Evolutionary conservation across 371 early-diverging fungal genomes (phyloP), one percentile per base, ranked within the genome.

Genomic region (Mortierella sp.): DNA sequence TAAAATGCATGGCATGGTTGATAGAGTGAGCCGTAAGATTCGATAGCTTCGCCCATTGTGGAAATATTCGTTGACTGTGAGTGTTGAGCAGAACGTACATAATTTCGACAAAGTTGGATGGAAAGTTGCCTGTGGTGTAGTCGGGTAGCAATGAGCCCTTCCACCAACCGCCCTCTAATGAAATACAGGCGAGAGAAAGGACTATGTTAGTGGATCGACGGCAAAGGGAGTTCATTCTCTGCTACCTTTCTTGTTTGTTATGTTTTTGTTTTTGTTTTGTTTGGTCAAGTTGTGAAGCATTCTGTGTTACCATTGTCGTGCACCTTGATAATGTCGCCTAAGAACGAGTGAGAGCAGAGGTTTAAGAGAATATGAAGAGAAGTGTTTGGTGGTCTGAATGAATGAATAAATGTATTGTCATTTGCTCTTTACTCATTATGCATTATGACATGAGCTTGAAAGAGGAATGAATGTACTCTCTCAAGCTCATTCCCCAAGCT

Each of bases 111-210:
- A 86, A 86, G 74, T 86, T 86, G 70, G 82, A 86, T 3, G 87
- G 87, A 42, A 86, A 86, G 52, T 26, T 80, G 47, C 87, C 87
- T n/a, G 73, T 76, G 34, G 38, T 48, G 19, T 73, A 54, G 34
- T 75, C 70, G 24, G 75, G 79, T 6, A 79, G 21, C 34, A 82
- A 31, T 21, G 87, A 72, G 1, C 87, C 87, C 24, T 75, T 86
- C 87, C 87, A 86, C 87, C 87, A 86, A 28, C 82, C 82, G 19
- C 87, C 87, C 3, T 82, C 87, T 86, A 79, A 34, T 45, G 10
- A 24, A 38, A 52, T 50, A 4, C 38, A 57, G 44, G 47, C 3
- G 19, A 26, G 50, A 45, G 65, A 21, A 26, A 52, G 28, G 28
- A n/a, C 48, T 11, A 19, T 26, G 14, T 26, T 21, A 58, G 31